Base-by-base conservation (phyloP, 2,329 filamentous ascomycete genomes). In the Amesomyces nigricolor region DNA sequence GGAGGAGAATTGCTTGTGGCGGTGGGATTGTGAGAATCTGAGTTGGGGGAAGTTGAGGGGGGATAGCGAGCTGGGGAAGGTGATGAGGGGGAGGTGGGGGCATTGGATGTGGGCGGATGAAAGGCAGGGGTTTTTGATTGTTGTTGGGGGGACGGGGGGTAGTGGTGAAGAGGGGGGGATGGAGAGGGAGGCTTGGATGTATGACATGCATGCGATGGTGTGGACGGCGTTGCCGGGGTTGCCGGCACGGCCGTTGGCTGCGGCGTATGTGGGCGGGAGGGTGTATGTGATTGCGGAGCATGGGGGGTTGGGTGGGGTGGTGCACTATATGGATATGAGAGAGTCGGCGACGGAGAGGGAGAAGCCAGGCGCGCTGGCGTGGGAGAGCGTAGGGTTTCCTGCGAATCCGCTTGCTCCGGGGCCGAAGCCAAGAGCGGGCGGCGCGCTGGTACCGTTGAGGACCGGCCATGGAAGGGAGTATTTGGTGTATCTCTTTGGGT, bases 381-480 rank as follows among this genome's bases (percentile, higher is more conserved):
- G 75, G 75, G 61, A 68, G 17, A 72, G 67, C 1, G 59, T 72
- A 44, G 63, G 66, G 1, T 71, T 71, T 37, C 67, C 69, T 3
- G 67, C 68, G 2, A 72, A 73, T 50, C 70, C 72, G 4, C 63
- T 73, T 8, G 60, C 62, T 0, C 67, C 70, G 0, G 73, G 72
- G 0, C 78, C 78, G 2, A 68, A 67, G 29, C 68, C 72, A 8
- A 71, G 77, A 3, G 68, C 66, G 3, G 71, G 72, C 13, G 73
- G 73, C 1, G 74, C 72, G 1, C 63, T 81, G 9, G 62, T 76
- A 2, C 71, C 73, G 9, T 64, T 81, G 8, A 74, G 72, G 0
- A 79, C 78, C 0, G 78, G 78, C 9, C 75, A 77, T 57, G 78
- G 78, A 5, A 71, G 79, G 9, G 69, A 75, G 40, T 81, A 79